These are phyloP conservation scores for Daedaleopsis sinensis DNA, from an alignment of 768 basidiomycete genomes.

Conservation along the genomic window DNA sequence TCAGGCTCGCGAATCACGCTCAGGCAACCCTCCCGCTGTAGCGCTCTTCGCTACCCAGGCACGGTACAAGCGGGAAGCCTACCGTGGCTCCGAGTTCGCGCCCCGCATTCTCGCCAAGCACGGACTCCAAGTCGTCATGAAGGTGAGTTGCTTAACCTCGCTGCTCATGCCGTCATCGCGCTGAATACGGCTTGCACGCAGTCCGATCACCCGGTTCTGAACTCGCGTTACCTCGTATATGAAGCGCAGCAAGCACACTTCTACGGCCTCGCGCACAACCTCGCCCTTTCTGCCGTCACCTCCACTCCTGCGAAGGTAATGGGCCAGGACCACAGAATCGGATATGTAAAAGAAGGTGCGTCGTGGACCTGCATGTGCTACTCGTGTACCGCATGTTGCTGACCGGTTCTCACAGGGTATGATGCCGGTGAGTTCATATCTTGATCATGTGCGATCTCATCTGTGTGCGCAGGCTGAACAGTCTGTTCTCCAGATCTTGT, in stretches of 20 bases:
- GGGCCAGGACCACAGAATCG: conserved; percentile 73
- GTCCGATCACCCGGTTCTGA: conserved; percentile 56
- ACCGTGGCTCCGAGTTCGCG: conserved; percentile 66
- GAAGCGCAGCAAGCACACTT: conserved; percentile 71
- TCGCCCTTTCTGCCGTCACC: conserved; percentile 72
- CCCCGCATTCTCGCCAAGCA: conserved; percentile 59
- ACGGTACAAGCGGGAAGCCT: conserved; percentile 67
- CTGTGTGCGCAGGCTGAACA: too few relatives aligned
- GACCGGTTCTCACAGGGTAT: background rate
- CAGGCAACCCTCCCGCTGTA: conserved; percentile 63
- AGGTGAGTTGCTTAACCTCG: conserved; percentile 37
- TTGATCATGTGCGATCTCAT: too few relatives aligned
- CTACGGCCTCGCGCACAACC: conserved; percentile 66
- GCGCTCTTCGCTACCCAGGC: conserved; percentile 84
- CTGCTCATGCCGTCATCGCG: background rate
- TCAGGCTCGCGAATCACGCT: too few relatives aligned
- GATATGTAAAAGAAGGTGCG: conserved; percentile 60
- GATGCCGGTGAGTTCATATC: background rate
- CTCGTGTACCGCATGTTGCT: background rate
- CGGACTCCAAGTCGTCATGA: conserved; percentile 62
- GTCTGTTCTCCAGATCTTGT: conserved; percentile 56
- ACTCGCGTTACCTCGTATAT: conserved; percentile 57
- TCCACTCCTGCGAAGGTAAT: conserved; percentile 70
- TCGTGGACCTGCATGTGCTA: background rate
- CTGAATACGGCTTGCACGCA: conserved; percentile 25